phyloP scores from a whole-genome alignment of 2,329 filamentous ascomycete species.

The Lecanosticta acicola region DNA sequence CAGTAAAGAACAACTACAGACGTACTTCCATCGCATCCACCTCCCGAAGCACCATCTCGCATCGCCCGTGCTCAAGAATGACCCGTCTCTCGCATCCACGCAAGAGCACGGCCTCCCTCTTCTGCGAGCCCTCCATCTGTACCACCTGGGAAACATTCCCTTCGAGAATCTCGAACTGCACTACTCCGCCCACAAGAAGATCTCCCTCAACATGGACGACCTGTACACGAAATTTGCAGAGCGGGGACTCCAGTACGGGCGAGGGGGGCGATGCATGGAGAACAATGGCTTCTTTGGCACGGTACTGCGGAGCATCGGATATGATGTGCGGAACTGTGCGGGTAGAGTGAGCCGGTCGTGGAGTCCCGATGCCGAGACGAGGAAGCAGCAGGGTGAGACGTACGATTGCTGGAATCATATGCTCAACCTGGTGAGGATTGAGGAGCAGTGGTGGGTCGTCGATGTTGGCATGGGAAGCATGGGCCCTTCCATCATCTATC shows the following conservation, averaged over 20 bases:
- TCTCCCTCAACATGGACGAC: conserved; percentile 46
- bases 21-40: conserved; percentile 21
- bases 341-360: conserved; percentile 35
- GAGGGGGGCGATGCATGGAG: conserved; percentile 58
- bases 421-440: conserved; percentile 39
- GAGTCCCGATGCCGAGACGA: conserved; percentile 16
- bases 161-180: conserved; percentile 56
- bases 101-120: conserved; percentile 26
- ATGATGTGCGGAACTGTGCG: conserved; percentile 38
- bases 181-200: conserved; percentile 44
- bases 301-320: conserved; percentile 50
- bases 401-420: conserved; percentile 38
- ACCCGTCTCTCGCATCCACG: conserved; percentile 17
- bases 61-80: conserved; percentile 13
- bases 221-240: conserved; percentile 52
- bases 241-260: conserved; percentile 30
- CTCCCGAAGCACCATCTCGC: conserved; percentile 15
- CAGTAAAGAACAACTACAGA: conserved; percentile 18
- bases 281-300: conserved; percentile 51
- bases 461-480: conserved; percentile 40
- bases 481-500: conserved; percentile 36
- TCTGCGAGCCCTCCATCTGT: conserved; percentile 23
- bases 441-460: conserved; percentile 27
- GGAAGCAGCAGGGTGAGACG: conserved; percentile 18
- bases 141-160: conserved; percentile 46